Percentiles rank a stretch among this genome's conserved stretches.
Evolutionary conservation across 2,329 filamentous ascomycete genomes (phyloP).

Genomic region (Colletotrichum tanaceti): DNA sequence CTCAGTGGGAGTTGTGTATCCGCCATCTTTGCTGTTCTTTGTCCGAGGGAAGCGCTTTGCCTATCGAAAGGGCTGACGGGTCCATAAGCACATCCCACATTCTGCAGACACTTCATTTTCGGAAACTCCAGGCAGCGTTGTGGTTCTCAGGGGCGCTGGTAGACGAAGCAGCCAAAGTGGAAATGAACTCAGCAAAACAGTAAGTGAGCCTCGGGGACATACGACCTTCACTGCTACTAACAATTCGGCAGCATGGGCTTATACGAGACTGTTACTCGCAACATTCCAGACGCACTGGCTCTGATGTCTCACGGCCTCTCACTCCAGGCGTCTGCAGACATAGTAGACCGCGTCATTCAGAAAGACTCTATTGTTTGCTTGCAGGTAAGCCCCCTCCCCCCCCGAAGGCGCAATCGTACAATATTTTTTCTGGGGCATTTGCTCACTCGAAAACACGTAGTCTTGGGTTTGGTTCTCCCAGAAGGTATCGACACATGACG

Average conservation of each 20-base stretch:
- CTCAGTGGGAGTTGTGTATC: conserved; percentile 74
- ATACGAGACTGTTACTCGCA: conserved; percentile 55
- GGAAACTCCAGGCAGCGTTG: conserved; percentile 66
- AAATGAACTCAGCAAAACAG: conserved; percentile 70
- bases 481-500: conserved; percentile 67
- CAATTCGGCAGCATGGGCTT: conserved; percentile 49
- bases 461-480: conserved; percentile 82
- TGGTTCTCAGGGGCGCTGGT: conserved; percentile 74
- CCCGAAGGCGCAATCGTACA: background rate
- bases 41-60: conserved; percentile 43
- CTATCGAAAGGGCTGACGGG: conserved; percentile 43
- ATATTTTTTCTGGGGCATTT: background rate
- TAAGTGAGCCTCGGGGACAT: conserved; percentile 46
- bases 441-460: conserved; percentile 52
- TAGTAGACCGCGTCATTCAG: conserved; percentile 52
- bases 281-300: conserved; percentile 53
- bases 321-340: conserved; percentile 38
- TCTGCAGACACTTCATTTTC: conserved; percentile 59
- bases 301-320: conserved; percentile 55
- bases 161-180: conserved; percentile 76
- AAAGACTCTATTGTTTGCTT: conserved; percentile 70
- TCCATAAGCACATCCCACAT: conserved; percentile 57
- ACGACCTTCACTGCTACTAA: conserved; percentile 21
- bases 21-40: conserved; percentile 66
- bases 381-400: conserved; percentile 59